Evolutionary conservation across 768 basidiomycete species (phyloP).

Genomic region (Kwoniella dejecticola): DNA sequence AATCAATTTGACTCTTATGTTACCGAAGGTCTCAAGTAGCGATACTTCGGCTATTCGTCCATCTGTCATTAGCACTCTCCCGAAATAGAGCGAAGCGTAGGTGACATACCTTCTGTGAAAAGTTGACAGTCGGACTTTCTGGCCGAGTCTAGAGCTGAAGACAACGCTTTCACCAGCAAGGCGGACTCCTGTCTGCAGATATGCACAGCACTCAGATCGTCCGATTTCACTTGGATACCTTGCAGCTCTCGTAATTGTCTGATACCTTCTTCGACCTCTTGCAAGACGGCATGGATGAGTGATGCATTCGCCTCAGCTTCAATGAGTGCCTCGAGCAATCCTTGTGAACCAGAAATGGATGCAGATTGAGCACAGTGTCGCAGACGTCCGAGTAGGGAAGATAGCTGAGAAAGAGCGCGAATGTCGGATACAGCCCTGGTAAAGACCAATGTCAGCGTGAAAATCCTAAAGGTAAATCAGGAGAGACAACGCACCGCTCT

Average conservation of each 20-base stretch:
- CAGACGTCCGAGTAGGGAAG: slow-evolving; percentile 16
- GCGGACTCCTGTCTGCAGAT: slow-evolving; percentile 22
- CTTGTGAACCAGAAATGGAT: slow-evolving; percentile 18
- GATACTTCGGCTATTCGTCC: slow-evolving; percentile 16
- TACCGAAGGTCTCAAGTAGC: slow-evolving; percentile 9
- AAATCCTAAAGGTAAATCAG: not conserved
- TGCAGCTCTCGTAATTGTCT: slow-evolving; percentile 35
- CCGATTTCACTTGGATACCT: slow-evolving; percentile 8
- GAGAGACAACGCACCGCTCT: slow-evolving; percentile 62
- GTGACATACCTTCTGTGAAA: slow-evolving; percentile 29
- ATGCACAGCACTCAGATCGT: slow-evolving; percentile 27
- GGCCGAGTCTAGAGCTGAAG: slow-evolving; percentile 8
- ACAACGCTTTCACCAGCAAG: slow-evolving; percentile 19
- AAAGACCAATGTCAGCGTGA: not conserved
- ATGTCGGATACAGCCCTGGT: slow-evolving; percentile 15
- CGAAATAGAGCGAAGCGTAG: too few species aligned
- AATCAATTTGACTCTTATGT: slow-evolving; percentile 6
- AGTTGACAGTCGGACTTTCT: slow-evolving; percentile 16
- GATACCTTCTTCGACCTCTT: slow-evolving; percentile 36
- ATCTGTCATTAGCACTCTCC: not conserved
- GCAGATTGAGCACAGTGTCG: slow-evolving; percentile 22
- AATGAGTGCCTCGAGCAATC: slow-evolving; percentile 1
- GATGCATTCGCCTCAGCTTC: slow-evolving; percentile 9
- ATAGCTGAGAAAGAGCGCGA: slow-evolving; percentile 8
- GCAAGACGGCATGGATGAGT: slow-evolving; percentile 23